Evolutionary conservation across 2,329 filamentous ascomycete species (phyloP), one percentile per base, ranked within the genome.

Genomic region (Colletotrichum chrysophilum): DNA sequence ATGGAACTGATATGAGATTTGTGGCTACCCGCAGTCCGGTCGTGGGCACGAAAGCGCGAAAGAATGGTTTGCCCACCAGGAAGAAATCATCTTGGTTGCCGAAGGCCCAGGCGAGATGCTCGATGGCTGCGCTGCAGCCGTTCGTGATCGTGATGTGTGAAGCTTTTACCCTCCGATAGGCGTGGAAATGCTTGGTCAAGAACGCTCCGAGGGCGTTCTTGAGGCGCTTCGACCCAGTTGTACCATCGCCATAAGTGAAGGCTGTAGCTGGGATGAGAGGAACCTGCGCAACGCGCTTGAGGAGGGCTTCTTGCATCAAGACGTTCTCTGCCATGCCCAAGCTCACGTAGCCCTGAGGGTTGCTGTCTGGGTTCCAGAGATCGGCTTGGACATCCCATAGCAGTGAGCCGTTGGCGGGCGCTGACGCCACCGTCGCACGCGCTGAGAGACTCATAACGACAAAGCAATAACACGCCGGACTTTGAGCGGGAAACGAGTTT

Each of bases 241-340:
- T 52, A n/a, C 43, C 43, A n/a, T 52, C 43, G 43, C 43, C 43
- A 4, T 52, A 52, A 52, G 43, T 52, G n/a, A 52, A 52, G n/a
- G 43, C 43, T 12, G 43, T 52, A 21, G 43, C n/a, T 4, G 43
- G 6, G 2, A 52, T 52, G n/a, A 52, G 10, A 52, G 43, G n/a
- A 52, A 52, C 43, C 7, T 52, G n/a, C 43, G n/a, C 10, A 24
- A 52, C n/a, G 43, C 43, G 43, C 6, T 24, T 52, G n/a, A 52
- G n/a, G 12, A 52, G n/a, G 4, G 83, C 78, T 21, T 84, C 78
- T 68, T 90, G 88, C 88, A 90, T 89, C 43, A 91, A 83, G 2
- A 81, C 80, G 78, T 90, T 90, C 79, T 91, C 89, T 9, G 89
- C 89, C 3, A 90, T 82, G 3, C 88, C 89, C 1, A 90, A 83